Conservation (phyloP, 2,329 filamentous ascomycete species). For the Colletotrichum musicola region DNA sequence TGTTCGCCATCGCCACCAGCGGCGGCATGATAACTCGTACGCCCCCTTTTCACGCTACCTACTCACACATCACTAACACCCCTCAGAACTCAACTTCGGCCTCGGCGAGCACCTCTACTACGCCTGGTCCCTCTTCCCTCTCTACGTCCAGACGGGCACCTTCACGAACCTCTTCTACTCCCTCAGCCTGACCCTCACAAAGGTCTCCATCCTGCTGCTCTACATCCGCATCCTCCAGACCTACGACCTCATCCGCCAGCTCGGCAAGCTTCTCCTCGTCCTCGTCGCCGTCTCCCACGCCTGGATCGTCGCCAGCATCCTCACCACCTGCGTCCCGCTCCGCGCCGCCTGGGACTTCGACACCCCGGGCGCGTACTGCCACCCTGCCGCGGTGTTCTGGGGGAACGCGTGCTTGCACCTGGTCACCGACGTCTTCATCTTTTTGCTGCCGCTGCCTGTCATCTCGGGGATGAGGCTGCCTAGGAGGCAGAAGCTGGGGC, state of each 20-base stretch:
- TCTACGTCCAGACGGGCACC: constrained; percentile 32
- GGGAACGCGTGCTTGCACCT: constrained; percentile 43
- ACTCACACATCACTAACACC: neutral
- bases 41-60: neutral
- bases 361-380: constrained; percentile 31
- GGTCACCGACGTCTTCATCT: constrained; percentile 45
- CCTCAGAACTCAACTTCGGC: constrained; percentile 33
- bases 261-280: constrained; percentile 40
- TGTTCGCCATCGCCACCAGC: constrained; percentile 40
- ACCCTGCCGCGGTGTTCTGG: constrained; percentile 42
- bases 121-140: constrained; percentile 6
- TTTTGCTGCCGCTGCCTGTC: constrained; percentile 55
- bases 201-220: constrained; percentile 42
- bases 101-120: constrained; percentile 33
- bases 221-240: constrained; percentile 44
- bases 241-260: constrained; percentile 43
- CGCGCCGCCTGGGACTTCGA: constrained; percentile 38
- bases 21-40: constrained; percentile 37
- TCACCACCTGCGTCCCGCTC: constrained; percentile 42
- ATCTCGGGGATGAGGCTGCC: constrained; percentile 58
- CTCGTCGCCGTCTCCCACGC: constrained; percentile 40
- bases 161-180: constrained; percentile 40
- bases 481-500: constrained; percentile 54
- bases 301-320: constrained; percentile 42
- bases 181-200: constrained; percentile 41